These are phyloP conservation scores for Rhodofomes roseus DNA, from an alignment of 1,284 basidiomycete species.

Conservation along the genomic window DNA sequence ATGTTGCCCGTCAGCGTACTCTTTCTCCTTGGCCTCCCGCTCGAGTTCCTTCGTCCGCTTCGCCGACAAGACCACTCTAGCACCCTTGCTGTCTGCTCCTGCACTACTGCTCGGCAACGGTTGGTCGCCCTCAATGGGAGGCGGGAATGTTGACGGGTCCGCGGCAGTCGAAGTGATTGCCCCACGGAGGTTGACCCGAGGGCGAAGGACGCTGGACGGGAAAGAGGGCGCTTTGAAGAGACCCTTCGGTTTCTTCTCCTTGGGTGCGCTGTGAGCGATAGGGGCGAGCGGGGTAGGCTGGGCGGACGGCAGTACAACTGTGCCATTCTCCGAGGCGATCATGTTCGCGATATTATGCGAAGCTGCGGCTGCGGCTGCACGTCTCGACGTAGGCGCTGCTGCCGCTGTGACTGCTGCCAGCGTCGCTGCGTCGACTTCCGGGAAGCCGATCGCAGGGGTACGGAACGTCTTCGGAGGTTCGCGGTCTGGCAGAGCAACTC, in stretches of 20 bases:
- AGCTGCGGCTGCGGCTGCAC: slow-evolving; percentile 84
- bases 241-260: slow-evolving; percentile 69
- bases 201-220: slow-evolving; percentile 49
- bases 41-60: slow-evolving; percentile 72
- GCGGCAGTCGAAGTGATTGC: slow-evolving; percentile 65
- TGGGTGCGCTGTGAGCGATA: slow-evolving; percentile 35
- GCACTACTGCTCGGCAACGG: slow-evolving; percentile 36
- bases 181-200: slow-evolving; percentile 53
- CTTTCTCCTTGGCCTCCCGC: slow-evolving; percentile 75
- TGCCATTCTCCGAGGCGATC: slow-evolving; percentile 79
- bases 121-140: slow-evolving; percentile 55
- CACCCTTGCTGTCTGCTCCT: slow-evolving; percentile 41
- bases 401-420: slow-evolving; percentile 60
- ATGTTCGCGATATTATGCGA: slow-evolving; percentile 78
- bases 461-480: slow-evolving; percentile 92
- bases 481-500: slow-evolving; percentile 88
- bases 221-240: slow-evolving; percentile 69
- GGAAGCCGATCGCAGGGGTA: slow-evolving; percentile 82
- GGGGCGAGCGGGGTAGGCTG: slow-evolving; percentile 43
- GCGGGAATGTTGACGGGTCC: slow-evolving; percentile 53
- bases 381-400: slow-evolving; percentile 63
- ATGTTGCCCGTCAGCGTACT: slow-evolving; percentile 78
- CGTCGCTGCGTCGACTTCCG: slow-evolving; percentile 68
- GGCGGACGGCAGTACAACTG: slow-evolving; percentile 47
- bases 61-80: slow-evolving; percentile 44